Percentiles rank a stretch among this genome's conserved stretches.
phyloP scores from a whole-genome alignment of 345 rosid species.

The Microthlaspi erraticum region DNA sequence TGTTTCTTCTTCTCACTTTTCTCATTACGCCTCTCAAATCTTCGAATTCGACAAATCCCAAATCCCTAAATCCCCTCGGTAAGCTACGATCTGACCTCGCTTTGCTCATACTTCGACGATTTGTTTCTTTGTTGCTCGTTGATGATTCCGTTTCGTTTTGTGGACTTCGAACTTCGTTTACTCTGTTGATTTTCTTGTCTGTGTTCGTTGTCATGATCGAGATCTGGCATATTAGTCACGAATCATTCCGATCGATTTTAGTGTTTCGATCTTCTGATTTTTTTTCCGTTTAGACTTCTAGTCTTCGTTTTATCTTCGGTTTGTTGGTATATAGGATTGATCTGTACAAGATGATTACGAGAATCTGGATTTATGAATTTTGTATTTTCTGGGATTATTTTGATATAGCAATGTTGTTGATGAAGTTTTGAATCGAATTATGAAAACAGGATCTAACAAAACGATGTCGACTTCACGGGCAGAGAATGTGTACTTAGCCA shows the following conservation, averaged over 20 bases:
- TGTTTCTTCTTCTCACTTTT: constrained; percentile 24
- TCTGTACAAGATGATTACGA: constrained; percentile 15
- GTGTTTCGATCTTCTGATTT: not conserved
- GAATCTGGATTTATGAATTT: not conserved
- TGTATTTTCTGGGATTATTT: not conserved
- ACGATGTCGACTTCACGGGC: constrained; percentile 67
- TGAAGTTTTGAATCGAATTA: not conserved
- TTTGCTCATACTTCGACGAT: not conserved
- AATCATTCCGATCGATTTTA: not conserved
- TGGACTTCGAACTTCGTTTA: not conserved
- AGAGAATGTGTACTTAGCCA: constrained; percentile 93
- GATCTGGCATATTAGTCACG: constrained; percentile 24
- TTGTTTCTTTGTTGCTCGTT: constrained; percentile 3
- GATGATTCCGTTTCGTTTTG: constrained; percentile 4
- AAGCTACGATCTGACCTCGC: constrained; percentile 35
- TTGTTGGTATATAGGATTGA: not conserved
- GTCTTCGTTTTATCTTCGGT: constrained; percentile 2
- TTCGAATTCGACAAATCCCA: constrained; percentile 32
- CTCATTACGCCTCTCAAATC: constrained; percentile 9
- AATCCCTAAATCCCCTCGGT: constrained; percentile 37
- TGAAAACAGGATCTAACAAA: constrained; percentile 28
- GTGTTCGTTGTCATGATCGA: constrained; percentile 4
- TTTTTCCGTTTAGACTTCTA: not conserved
- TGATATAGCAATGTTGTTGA: not conserved
- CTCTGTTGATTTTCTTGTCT: constrained; percentile 5